These are phyloP conservation scores for Hericium rajendrae DNA, from an alignment of 768 basidiomycete genomes.

Conservation along the genomic window DNA sequence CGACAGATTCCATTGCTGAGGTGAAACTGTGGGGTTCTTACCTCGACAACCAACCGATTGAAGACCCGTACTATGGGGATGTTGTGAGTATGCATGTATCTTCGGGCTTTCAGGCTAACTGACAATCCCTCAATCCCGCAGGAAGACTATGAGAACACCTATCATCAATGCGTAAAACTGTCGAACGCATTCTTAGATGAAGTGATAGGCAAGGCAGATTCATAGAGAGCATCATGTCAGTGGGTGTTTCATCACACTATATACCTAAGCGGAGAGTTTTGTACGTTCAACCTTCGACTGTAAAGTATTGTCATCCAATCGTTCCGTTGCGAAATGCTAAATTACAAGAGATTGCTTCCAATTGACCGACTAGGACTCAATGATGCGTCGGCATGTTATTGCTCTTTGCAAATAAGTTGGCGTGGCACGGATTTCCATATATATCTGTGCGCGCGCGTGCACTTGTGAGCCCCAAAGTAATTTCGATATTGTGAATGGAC, in stretches of 20 bases:
- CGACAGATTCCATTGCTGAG: conserved; percentile 44
- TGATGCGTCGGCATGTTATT: conserved; percentile 49
- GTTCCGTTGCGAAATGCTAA: background rate
- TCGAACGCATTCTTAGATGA: conserved; percentile 76
- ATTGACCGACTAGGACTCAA: conserved; percentile 21
- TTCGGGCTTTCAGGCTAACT: background rate
- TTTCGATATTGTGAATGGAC: too few species aligned
- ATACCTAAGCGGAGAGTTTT: background rate
- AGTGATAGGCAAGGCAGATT: conserved; percentile 26
- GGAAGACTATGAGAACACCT: conserved; percentile 71
- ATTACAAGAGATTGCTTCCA: background rate
- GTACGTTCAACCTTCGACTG: background rate
- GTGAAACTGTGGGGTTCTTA: conserved; percentile 76
- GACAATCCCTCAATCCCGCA: conserved; percentile 17
- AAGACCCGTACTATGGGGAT: conserved; percentile 81
- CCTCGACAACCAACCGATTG: conserved; percentile 57
- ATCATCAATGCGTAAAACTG: conserved; percentile 62
- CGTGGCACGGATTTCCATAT: too few species aligned
- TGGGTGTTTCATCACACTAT: background rate
- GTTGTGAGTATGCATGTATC: conserved; percentile 31
- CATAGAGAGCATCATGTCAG: background rate
- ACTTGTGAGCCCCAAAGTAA: too few species aligned
- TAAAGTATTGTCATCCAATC: background rate
- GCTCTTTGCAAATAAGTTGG: too few species aligned
- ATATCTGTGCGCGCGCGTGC: too few species aligned